Evolutionary conservation across 1,139 yeast genomes (phyloP).

Genomic region (Casaregolazyma lundiana): DNA sequence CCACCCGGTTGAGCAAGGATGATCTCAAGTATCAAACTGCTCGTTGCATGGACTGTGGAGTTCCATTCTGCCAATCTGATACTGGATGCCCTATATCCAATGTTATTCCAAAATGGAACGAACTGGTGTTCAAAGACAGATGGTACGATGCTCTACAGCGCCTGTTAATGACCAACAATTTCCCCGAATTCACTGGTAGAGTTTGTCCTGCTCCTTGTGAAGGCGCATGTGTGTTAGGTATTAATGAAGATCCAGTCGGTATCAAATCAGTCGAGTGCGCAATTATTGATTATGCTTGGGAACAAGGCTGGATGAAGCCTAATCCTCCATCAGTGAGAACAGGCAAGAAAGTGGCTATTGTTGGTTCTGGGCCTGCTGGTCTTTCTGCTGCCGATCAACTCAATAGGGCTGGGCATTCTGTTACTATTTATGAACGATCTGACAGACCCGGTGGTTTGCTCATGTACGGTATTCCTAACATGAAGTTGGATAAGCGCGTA

Average conservation of each 20-base stretch:
- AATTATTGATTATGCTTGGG: constrained; percentile 92
- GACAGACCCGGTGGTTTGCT: constrained; percentile 95
- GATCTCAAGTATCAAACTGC: constrained; percentile 91
- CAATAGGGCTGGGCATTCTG: constrained; percentile 90
- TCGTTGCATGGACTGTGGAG: constrained; percentile 99
- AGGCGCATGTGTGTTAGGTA: constrained; percentile 95
- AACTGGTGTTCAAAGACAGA: constrained; percentile 87
- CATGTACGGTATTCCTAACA: constrained; percentile 99
- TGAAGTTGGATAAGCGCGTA: constrained; percentile 91
- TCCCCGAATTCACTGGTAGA: constrained; percentile 98
- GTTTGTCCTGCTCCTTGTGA: constrained; percentile 99
- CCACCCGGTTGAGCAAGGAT: constrained; percentile 73
- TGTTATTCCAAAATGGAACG: constrained; percentile 97
- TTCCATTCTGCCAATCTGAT: constrained; percentile 97
- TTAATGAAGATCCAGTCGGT: constrained; percentile 92
- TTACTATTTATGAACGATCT: constrained; percentile 87
- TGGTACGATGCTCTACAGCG: constrained; percentile 95
- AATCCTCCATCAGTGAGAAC: constrained; percentile 74
- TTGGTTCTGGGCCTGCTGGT: constrained; percentile 98
- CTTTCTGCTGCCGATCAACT: constrained; percentile 95
- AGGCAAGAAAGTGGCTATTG: constrained; percentile 76
- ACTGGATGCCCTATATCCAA: constrained; percentile 98
- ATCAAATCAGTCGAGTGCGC: constrained; percentile 95
- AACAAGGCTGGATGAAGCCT: constrained; percentile 94
- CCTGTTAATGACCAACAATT: constrained; percentile 91